These are phyloP conservation scores for Synchytrium microbalum DNA, from an alignment of 371 early-diverging fungal genomes.

Conservation along the genomic window DNA sequence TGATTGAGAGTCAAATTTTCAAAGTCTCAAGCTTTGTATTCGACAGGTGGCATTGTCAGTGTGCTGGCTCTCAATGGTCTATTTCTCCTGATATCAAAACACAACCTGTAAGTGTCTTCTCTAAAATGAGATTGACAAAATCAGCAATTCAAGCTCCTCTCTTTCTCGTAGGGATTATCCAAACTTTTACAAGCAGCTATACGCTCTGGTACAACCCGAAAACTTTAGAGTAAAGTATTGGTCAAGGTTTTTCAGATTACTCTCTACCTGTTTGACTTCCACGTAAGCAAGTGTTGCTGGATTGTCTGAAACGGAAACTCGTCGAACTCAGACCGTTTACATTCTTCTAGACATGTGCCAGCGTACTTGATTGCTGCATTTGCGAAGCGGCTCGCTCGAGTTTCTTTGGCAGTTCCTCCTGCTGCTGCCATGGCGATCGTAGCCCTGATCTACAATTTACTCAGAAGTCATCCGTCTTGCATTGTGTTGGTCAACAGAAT, in stretches of 20 bases:
- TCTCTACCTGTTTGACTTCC: constrained; percentile 79
- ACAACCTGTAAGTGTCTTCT: constrained; percentile 66
- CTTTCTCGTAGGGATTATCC: constrained; percentile 69
- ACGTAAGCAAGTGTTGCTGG: too few species aligned
- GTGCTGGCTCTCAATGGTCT: constrained; percentile 86
- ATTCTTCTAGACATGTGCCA: constrained; percentile 62
- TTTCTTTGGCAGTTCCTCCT: constrained; percentile 76
- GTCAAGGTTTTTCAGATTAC: constrained; percentile 82
- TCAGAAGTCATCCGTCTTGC: constrained; percentile 82
- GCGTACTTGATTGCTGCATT: constrained; percentile 84
- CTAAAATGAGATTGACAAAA: not conserved
- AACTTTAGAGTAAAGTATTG: constrained; percentile 87
- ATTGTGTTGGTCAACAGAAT: constrained; percentile 73
- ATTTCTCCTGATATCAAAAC: constrained; percentile 79
- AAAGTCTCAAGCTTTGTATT: not conserved
- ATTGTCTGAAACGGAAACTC: constrained; percentile 8
- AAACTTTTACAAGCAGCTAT: constrained; percentile 90
- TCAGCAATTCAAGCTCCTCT: not conserved
- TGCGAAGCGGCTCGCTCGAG: constrained; percentile 79
- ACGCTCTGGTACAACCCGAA: constrained; percentile 75
- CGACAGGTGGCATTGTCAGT: constrained; percentile 67
- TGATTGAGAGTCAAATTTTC: not conserved
- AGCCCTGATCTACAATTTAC: constrained; percentile 82
- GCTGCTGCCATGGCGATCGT: constrained; percentile 71
- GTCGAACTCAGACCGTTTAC: constrained; percentile 1